Evolutionary conservation across 2,329 filamentous ascomycete genomes (phyloP).

Genomic region (Neospermospora avenae): DNA sequence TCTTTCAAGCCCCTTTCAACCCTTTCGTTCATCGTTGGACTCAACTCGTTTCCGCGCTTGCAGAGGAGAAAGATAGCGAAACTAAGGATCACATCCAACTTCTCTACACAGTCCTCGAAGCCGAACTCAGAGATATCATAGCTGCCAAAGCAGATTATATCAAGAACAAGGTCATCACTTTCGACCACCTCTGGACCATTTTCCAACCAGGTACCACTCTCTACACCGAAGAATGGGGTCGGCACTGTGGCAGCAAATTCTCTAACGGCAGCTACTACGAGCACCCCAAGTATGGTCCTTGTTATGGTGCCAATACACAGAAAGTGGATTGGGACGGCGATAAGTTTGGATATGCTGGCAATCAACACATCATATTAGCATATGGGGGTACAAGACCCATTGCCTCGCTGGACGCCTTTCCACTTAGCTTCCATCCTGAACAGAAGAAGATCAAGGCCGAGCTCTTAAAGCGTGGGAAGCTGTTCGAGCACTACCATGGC

Average conservation of each 20-base stretch:
- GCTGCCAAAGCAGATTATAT: constrained; percentile 49
- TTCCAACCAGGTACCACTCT: constrained; percentile 47
- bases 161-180: constrained; percentile 51
- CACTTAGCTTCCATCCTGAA: constrained; percentile 43
- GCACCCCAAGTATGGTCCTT: constrained; percentile 36
- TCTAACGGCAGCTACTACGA: constrained; percentile 34
- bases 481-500: constrained; percentile 45
- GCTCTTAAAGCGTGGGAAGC: constrained; percentile 42
- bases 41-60: constrained; percentile 41
- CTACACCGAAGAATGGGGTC: constrained; percentile 40
- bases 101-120: constrained; percentile 45
- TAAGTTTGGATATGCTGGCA: constrained; percentile 42
- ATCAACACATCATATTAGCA: constrained; percentile 38
- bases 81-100: constrained; percentile 47
- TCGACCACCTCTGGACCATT: constrained; percentile 51
- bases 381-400: constrained; percentile 47
- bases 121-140: constrained; percentile 50
- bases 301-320: constrained; percentile 40
- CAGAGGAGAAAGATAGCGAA: constrained; percentile 41
- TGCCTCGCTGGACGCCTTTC: constrained; percentile 43
- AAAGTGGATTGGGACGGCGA: constrained; percentile 49
- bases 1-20: constrained; percentile 58
- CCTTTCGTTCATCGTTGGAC: constrained; percentile 66
- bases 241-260: constrained; percentile 41
- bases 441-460: constrained; percentile 35